Base-by-base conservation (phyloP, 2,329 filamentous ascomycete genomes). In the Hypoxylon sp. region DNA sequence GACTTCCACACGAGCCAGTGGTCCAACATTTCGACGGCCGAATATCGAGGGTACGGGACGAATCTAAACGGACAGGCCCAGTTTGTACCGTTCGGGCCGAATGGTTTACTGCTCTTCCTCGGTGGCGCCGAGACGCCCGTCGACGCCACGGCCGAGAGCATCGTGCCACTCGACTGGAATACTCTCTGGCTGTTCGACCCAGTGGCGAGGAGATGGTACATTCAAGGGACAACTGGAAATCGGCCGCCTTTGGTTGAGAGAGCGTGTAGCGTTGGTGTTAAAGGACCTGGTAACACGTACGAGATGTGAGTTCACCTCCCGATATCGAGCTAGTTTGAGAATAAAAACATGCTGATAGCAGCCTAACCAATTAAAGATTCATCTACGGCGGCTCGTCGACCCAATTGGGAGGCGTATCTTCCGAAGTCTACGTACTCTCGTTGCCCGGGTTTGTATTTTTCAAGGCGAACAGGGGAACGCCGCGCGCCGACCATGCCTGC, bases 381-480 rank as follows among this genome's bases (percentile, higher is more conserved):
- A 64, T 77, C 2, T 76, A 76, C 37, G 75, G 73, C 26, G 75
- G 75, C 42, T 48, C 60, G 9, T 64, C 63, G 17, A 54, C 56
- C 33, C 62, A 68, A 15, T 55, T 57, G 11, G 40, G 58, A 1
- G 55, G 42, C 10, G 58, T 70, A 5, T 70, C 67, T 3, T 50
- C 68, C 24, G 72, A 75, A 4, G 68, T 77, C 0, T 70, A 71
- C 53, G 67, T 78, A 2, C 71, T 77, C 6, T 74, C 72, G 13
- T 64, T 78, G 0, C 75, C 75, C 2, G 74, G 73, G 1, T 77
- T 78, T 52, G 54, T 68, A 18, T 77, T 75, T 62, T 73, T 74
- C 56, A 65, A 72, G 57, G 69, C 69, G 33, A 50, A 66, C 3
- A 27, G 62, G 4, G 64, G 67, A 0, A 67, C 67, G 2, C 62